phyloP scores from a whole-genome alignment of 2,329 filamentous ascomycete species.

The Scedosporium dehoogii region DNA sequence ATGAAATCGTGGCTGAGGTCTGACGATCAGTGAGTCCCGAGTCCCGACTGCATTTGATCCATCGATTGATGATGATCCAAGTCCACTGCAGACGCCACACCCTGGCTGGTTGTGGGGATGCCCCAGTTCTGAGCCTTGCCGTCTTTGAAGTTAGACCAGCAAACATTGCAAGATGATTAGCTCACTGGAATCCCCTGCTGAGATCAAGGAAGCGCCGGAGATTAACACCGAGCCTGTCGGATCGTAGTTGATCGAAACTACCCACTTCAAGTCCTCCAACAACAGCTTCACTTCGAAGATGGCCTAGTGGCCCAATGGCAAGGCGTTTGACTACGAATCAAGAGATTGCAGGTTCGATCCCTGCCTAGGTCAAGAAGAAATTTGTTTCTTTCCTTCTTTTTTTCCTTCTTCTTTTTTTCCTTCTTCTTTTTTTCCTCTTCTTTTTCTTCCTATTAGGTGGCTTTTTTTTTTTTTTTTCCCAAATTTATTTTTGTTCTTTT shows the following conservation, averaged over 20 bases:
- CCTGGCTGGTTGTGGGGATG: neutral
- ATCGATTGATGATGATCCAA: no score
- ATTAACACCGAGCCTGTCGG: neutral
- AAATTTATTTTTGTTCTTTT: no score
- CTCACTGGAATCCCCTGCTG: neutral
- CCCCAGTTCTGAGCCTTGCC: neutral
- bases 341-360: conserved; percentile 1
- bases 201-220: neutral
- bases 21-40: no score
- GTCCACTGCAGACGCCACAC: no score
- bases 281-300: conserved; percentile 1
- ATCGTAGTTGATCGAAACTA: neutral
- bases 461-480: no score
- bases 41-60: no score
- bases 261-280: neutral
- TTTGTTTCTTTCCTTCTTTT: no score
- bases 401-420: no score
- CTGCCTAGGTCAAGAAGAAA: conserved; percentile 1
- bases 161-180: neutral
- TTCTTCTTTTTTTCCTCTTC: no score
- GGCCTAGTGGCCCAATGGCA: conserved; percentile 1
- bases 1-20: no score
- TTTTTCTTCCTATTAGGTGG: no score
- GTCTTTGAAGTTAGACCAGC: no score
- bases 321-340: conserved; percentile 2